A percentile compares a stretch with the other conserved stretches of the same genome.
phyloP scores from a whole-genome alignment of 192 early-diverging fungal genomes.

The Chytriomyces hyalinus region DNA sequence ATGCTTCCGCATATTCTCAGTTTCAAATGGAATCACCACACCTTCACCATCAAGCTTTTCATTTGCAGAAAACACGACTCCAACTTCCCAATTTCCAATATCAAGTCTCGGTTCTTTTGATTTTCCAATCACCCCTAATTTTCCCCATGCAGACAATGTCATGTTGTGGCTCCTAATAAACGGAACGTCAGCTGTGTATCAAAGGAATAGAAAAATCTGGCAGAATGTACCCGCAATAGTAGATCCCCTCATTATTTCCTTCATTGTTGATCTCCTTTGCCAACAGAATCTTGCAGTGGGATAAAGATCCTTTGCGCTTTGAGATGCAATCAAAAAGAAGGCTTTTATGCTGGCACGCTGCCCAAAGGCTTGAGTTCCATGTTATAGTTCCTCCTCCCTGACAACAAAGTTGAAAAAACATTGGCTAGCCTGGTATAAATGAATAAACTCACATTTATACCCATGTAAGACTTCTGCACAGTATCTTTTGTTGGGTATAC shows the following conservation, averaged over 20 bases:
- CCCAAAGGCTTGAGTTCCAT: slow-evolving; percentile 24
- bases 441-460: slow-evolving; percentile 22
- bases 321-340: slow-evolving; percentile 29
- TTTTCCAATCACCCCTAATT: not conserved
- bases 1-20: not conserved
- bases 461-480: slow-evolving; percentile 22
- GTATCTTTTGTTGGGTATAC: slow-evolving; percentile 38
- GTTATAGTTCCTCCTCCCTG: slow-evolving; percentile 41
- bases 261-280: not conserved
- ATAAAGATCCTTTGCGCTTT: slow-evolving; percentile 24
- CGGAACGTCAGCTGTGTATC: not conserved
- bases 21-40: not conserved
- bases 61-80: not conserved
- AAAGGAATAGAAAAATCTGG: too few relatives aligned
- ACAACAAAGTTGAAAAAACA: not conserved
- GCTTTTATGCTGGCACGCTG: not conserved
- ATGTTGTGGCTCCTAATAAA: slow-evolving; percentile 31
- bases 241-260: not conserved
- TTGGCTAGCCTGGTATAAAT: not conserved
- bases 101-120: slow-evolving; percentile 16
- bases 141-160: slow-evolving; percentile 33
- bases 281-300: slow-evolving; percentile 40
- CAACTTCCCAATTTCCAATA: slow-evolving; percentile 26
- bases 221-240: not conserved
- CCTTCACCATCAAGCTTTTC: not conserved